Base-by-base conservation (phyloP, 129 eudicot genomes). In the Centrapalus pauciflorus region DNA sequence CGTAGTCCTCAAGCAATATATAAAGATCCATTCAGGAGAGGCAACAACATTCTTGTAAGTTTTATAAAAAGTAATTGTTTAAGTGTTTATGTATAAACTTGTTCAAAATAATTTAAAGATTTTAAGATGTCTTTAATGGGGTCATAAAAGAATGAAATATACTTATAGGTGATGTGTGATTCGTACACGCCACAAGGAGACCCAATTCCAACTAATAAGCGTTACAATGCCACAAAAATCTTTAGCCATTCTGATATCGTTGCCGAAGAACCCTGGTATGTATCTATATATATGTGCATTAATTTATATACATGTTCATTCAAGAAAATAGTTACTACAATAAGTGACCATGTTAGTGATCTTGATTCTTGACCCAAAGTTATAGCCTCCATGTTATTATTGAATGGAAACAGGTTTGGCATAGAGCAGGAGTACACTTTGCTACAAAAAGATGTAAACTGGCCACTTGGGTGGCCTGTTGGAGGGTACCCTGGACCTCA, bases 391-490 rank as follows among this genome's bases (percentile, higher is more conserved):
- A 21, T 27, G 7, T 27, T 9, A 56, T 1, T n/a, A 56, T 12
- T 20, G 40, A 5, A 27, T 12, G 50, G 25, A 60, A 66, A 38
- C 67, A 87, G 95, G 96, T 87, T 78, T 60, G 96, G 96, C 3
- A 88, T 88, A 32, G 93, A 88, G 75, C 96, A 88, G 26, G 93
- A 85, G 76, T 85, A 88, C 41, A 88, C 96, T 45, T 72, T 88
- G 81, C 26, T 89, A 57, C 86, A 85, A 78, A 82, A 85, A 65
- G 85, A 81, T 0, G 78, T 83, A 1, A 81, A 80, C 0, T 89
- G 96, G 96, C 93, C 96, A n/a, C 49, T 89, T 5, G 93, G 96
- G 19, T 89, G 96, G 96, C 93, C 96, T 5, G 41, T 76, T n/a
- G 96, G 96, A 54, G 93, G 96, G 16, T 89, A 77, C 70, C 93